A percentile compares a stretch with the other conserved stretches of the same genome.
Conservation (phyloP, 1,284 basidiomycete species). For the Tylopilus orsonianus region DNA sequence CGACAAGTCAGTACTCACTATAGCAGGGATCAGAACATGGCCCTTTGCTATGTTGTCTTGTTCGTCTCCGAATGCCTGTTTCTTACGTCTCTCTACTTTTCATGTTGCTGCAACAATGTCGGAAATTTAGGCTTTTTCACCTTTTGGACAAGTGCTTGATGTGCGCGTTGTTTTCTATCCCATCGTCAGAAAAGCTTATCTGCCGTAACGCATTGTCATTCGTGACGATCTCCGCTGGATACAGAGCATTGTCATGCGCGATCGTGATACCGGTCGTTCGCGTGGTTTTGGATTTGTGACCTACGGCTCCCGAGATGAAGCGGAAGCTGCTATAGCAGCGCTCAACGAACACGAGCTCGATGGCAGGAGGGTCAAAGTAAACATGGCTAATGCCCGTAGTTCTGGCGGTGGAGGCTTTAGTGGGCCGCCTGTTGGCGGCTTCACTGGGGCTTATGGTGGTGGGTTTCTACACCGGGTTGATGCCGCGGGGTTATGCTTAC, state of each 20-base stretch:
- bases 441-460: conserved; percentile 30
- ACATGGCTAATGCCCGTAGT: conserved; percentile 87
- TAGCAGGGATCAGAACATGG: conserved; percentile 36
- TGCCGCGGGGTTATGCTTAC: too few species aligned
- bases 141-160: conserved; percentile 70
- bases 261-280: conserved; percentile 94
- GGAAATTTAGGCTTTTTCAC: conserved; percentile 67
- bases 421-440: conserved; percentile 25
- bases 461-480: not conserved
- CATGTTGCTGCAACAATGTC: conserved; percentile 30
- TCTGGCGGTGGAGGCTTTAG: conserved; percentile 41
- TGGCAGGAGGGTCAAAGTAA: conserved; percentile 90
- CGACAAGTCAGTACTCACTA: conserved; percentile 73
- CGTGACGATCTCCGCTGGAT: conserved; percentile 8
- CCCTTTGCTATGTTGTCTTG: conserved; percentile 37
- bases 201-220: conserved; percentile 9
- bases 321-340: conserved; percentile 73
- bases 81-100: conserved; percentile 31
- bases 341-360: conserved; percentile 95
- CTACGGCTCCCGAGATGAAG: conserved; percentile 62
- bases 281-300: conserved; percentile 97
- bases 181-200: conserved; percentile 27
- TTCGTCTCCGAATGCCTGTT: conserved; percentile 29
- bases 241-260: conserved; percentile 95
- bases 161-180: conserved; percentile 58